Base-by-base conservation (phyloP, 768 basidiomycete genomes). In the Amanita inopinata region DNA sequence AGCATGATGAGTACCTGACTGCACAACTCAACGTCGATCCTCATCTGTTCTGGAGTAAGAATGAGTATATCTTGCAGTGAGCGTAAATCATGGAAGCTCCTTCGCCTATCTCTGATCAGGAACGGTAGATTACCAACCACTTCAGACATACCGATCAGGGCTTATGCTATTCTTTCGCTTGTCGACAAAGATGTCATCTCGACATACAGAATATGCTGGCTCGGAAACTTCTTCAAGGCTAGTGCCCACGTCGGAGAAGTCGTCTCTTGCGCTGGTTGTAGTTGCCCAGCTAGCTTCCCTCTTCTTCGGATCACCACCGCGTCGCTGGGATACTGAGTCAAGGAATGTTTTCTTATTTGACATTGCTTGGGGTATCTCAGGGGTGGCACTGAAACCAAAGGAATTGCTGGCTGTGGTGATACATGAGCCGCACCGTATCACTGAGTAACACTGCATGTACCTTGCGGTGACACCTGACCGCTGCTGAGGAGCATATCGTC, bases 401-500 rank as follows among this genome's bases (percentile, higher is more conserved):
- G 34, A 37, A 28, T 37, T 28, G 27, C 11, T 10, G 38, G 18
- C 34, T 38, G 34, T 22, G 15, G 17, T 30, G 32, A 38, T 12
- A 32, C n/a, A 18, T 27, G 22, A 25, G 53, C 55, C 8, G 50
- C 49, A 34, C 51, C 50, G 39, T 44, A 46, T 46, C 4, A 35
- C 4, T 33, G 12, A 7, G 11, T 17, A 40, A 17, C 42, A 40
- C 6, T 40, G 46, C 10, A 61, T 72, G 52, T 56, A 80, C 83
- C 78, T 47, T 73, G 62, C 4, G 84, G 83, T 18, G 84, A 89
- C 1, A 70, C 74, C 53, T 85, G 85, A 0, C 83, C 83, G 52
- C 84, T 87, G 56, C 85, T 87, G 38, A 82, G 59, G n/a, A 80
- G 60, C 10, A 82, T 78, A 10, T 82, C 82, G 14, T 83, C 81